Percentiles rank a stretch among this genome's conserved stretches.
Conservation (phyloP, 352 stramenopile genomes). For the Pythium apleroticum region DNA sequence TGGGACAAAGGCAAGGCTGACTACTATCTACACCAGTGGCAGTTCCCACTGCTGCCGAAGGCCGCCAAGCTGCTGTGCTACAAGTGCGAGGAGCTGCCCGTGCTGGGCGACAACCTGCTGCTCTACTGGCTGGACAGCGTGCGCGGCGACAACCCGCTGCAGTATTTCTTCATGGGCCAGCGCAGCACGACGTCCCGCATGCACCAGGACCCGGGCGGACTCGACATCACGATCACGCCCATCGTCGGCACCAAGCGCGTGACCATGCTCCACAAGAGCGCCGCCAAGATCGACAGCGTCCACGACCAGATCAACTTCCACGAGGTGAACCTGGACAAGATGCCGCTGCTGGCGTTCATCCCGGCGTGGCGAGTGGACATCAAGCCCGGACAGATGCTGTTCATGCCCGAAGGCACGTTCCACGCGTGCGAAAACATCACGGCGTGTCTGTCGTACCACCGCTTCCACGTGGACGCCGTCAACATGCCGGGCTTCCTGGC, state of each 20-base stretch:
- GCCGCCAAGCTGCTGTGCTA: slow-evolving; percentile 77
- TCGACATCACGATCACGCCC: slow-evolving; percentile 93
- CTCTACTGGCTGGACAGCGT: slow-evolving; percentile 91
- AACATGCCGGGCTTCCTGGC: slow-evolving; percentile 90
- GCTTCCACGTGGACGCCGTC: slow-evolving; percentile 92
- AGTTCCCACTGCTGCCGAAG: slow-evolving; percentile 88
- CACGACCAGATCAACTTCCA: slow-evolving; percentile 82
- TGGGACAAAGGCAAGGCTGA: slow-evolving; percentile 76
- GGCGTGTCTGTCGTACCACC: slow-evolving; percentile 93
- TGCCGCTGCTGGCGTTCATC: slow-evolving; percentile 87
- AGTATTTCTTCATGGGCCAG: slow-evolving; percentile 96
- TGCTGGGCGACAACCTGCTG: slow-evolving; percentile 91
- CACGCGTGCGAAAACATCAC: slow-evolving; percentile 92
- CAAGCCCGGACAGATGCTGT: slow-evolving; percentile 91
- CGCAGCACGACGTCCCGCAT: slow-evolving; percentile 88
- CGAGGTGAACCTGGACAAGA: slow-evolving; percentile 80
- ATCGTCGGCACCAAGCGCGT: slow-evolving; percentile 86
- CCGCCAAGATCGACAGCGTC: slow-evolving; percentile 84
- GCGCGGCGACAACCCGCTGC: slow-evolving; percentile 87
- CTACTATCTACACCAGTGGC: slow-evolving; percentile 95
- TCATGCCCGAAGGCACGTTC: slow-evolving; percentile 93
- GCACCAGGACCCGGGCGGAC: slow-evolving; percentile 88
- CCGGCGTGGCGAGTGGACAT: slow-evolving; percentile 87
- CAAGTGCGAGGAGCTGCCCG: slow-evolving; percentile 85
- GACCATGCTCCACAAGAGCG: slow-evolving; percentile 69